Evolutionary conservation across 129 eudicot species (phyloP), one percentile per base, ranked within the genome.

Genomic region (Escallonia rubra): DNA sequence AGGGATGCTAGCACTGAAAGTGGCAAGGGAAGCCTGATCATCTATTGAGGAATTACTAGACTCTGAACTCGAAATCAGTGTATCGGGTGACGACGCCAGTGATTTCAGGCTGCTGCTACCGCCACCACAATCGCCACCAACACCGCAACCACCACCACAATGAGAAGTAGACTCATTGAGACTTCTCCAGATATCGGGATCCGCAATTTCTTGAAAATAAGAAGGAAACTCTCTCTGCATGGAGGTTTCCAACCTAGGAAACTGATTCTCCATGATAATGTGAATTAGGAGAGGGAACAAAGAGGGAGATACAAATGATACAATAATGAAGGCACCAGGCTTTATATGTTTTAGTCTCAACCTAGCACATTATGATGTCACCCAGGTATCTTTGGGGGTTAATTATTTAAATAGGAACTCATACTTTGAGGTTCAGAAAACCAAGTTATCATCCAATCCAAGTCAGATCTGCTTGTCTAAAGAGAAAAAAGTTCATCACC

Each of bases 191-290:
- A 64, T 41, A 38, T 63, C 63, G 51, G 59, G 66, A 72, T 65
- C 69, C 14, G 66, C 62, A 12, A 77, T 70, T 64, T 67, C 79
- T 60, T 76, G 64, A 58, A 64, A 42, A 74, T 42, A 69, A 50
- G 81, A 68, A 66, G 86, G 77, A 34, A 66, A 41, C 7, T 80
- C 73, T 53, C 72, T 71, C 8, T 64, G 86, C 74, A 73, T 73
- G 76, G 72, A 74, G 69, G 72, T 65, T 79, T 68, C 81, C 77
- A 76, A 60, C 65, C 63, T 70, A 0, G 74, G 80, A 63, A 75
- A 50, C 43, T 83, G 75, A 65, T 81, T 74, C 44, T 79, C 85
- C 88, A 90, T 86, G 62, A 59, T 51, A 66, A 54, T 74, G 53
- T 58, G 73, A 68, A 51, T 23, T 49, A 45, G 55, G 3, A 50